Evolutionary conservation across 23 red algal species (phyloP), one percentile per base, ranked within the genome.

Genomic region (Cyanidioschyzon merolae): DNA sequence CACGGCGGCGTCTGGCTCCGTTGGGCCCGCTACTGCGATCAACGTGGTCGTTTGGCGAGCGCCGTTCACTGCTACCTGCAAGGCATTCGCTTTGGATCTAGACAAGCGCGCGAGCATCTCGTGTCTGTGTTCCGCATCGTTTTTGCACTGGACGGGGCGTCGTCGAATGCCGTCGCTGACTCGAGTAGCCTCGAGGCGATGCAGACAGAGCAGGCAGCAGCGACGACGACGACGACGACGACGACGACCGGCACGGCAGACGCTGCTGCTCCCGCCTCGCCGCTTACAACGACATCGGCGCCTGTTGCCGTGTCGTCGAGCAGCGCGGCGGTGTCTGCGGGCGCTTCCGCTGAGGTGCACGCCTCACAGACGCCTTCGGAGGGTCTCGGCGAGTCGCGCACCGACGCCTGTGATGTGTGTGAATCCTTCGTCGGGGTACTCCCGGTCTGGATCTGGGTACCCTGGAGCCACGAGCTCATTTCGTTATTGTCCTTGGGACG

Each of bases 391-490:
- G 54, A 58, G 37, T 2, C 57, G 1, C 37, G 18, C 39, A 30
- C 78, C 39, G 38, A 21, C 39, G 38, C 68, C 59, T 2, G 18
- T 1, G 50, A 68, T 2, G 32, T 38, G 15, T 79, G 78, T 50
- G 74, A 51, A 15, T 76, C 58, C 32, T 79, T 79, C 38, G 1
- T 83, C 50, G 32, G 58, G 40, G 39, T 83, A 74, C 78, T 98
- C 26, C 94, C 94, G 38, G 57, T 57, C n/a, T 98, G 94, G 94
- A 79, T 91, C 79, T 98, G 94, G 94, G 39, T 98, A 2, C 94
- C 94, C 39, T 98, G 88, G 88, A 58, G 90, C 29, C 58, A 82
- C 25, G 82, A 98, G 32, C 74, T 98, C 0, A 45, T 98, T 31
- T 71, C 77, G n/a, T 88, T 98, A 88, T 68, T 98, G 0, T 63